Conservation (phyloP, 2,329 filamentous ascomycete genomes). For the Sclerotinia borealis region DNA sequence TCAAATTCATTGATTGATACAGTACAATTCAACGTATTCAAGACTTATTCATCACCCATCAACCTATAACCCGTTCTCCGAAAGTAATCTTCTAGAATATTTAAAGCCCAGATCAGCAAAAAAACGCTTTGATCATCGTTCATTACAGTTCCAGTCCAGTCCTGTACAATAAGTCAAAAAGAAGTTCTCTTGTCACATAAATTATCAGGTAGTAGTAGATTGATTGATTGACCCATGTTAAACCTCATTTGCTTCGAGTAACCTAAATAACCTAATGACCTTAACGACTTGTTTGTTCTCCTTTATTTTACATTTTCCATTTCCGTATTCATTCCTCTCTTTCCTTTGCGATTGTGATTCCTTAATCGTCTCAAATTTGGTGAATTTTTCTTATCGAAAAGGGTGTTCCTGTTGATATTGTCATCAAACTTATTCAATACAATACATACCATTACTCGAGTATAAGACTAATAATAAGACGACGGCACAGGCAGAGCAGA, state of each 20-base stretch:
- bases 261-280: not conserved
- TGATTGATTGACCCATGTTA: slow-evolving; percentile 1
- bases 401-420: not conserved
- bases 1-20: too few relatives aligned
- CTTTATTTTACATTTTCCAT: not conserved
- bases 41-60: too few relatives aligned
- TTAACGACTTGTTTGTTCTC: not conserved
- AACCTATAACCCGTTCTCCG: not conserved
- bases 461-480: not conserved
- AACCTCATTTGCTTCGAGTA: slow-evolving; percentile 7
- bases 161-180: too few relatives aligned
- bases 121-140: not conserved
- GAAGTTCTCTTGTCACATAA: too few relatives aligned
- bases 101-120: not conserved
- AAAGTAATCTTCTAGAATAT: not conserved
- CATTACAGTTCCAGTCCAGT: too few relatives aligned
- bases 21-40: too few relatives aligned
- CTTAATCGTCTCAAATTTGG: not conserved
- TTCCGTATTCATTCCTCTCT: not conserved
- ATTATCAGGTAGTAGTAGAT: too few relatives aligned
- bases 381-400: not conserved
- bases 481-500: not conserved
- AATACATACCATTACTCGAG: too few relatives aligned
- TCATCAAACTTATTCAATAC: not conserved
- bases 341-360: not conserved